Evolutionary conservation across 352 stramenopile genomes (phyloP).

Genomic region (Thalassiosira exigua): DNA sequence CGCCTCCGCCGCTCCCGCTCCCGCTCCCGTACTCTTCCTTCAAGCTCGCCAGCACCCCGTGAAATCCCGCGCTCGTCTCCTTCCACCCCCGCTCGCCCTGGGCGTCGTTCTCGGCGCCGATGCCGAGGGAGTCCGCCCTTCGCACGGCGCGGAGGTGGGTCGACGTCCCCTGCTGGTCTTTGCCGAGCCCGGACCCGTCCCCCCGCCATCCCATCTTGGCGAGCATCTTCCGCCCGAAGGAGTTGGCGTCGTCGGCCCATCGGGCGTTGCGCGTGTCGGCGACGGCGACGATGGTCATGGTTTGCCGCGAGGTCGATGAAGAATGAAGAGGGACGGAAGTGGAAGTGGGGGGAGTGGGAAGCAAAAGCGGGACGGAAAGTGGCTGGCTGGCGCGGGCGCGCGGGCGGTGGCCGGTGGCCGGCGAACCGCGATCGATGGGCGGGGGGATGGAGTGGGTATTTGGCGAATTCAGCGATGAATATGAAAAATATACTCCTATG

Average conservation of each 20-base stretch:
- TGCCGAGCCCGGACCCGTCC: conserved; percentile 91
- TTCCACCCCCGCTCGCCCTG: conserved; percentile 50
- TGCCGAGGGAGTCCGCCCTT: conserved; percentile 89
- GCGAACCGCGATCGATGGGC: too few species aligned
- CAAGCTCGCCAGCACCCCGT: conserved; percentile 74
- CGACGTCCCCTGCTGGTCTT: conserved; percentile 89
- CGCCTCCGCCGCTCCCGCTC: conserved; percentile 3
- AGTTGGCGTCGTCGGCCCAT: conserved; percentile 87
- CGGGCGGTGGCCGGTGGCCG: too few species aligned
- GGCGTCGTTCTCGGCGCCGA: conserved; percentile 88
- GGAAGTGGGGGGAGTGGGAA: too few species aligned
- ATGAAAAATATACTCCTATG: too few species aligned
- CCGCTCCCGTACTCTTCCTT: conserved; percentile 65
- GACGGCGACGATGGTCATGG: conserved; percentile 75
- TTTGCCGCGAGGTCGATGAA: conserved; percentile 1
- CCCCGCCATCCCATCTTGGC: conserved; percentile 95
- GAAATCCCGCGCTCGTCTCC: conserved; percentile 88
- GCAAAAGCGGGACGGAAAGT: too few species aligned
- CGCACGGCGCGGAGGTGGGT: conserved; percentile 88
- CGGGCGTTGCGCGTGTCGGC: conserved; percentile 73
- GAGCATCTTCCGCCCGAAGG: conserved; percentile 95
- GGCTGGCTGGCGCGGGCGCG: too few species aligned
- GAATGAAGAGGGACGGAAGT: not conserved
- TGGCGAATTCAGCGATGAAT: too few species aligned
- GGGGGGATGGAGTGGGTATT: too few species aligned